A percentile compares a stretch with the other conserved stretches of the same genome.
phyloP scores from a whole-genome alignment of 78 protist genomes.

The Dictyostelium brefeldianum region DNA sequence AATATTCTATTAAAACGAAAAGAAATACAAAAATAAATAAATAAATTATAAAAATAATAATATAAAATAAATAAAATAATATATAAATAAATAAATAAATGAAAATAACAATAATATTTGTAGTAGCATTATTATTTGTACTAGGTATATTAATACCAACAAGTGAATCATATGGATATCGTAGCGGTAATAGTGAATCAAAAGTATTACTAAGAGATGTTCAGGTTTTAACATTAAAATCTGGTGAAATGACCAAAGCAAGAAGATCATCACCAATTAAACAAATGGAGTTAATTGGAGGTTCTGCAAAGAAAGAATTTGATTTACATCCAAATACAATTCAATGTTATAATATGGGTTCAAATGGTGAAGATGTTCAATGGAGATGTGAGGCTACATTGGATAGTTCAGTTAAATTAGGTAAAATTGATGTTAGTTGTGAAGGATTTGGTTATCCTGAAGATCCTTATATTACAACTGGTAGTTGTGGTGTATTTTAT shows the following conservation, averaged over 20 bases:
- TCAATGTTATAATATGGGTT: constrained; percentile 35
- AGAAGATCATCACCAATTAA: constrained; percentile 34
- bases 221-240: background rate
- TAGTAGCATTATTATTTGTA: background rate
- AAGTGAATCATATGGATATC: background rate
- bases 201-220: constrained; percentile 36
- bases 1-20: too few species aligned
- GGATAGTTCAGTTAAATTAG: constrained; percentile 37
- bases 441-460: constrained; percentile 44
- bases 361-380: constrained; percentile 47
- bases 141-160: background rate
- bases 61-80: too few species aligned
- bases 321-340: background rate
- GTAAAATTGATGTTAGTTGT: constrained; percentile 53
- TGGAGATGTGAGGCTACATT: constrained; percentile 48
- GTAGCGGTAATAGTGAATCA: background rate
- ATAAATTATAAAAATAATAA: too few species aligned
- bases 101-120: too few species aligned
- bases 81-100: too few species aligned
- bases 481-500: constrained; percentile 40
- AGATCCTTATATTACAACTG: constrained; percentile 16
- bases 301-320: background rate
- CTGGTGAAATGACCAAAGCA: constrained; percentile 4
- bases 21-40: too few species aligned
- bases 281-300: constrained; percentile 45